Evolutionary conservation across 768 basidiomycete genomes (phyloP).

Genomic region (Boletus edulis): DNA sequence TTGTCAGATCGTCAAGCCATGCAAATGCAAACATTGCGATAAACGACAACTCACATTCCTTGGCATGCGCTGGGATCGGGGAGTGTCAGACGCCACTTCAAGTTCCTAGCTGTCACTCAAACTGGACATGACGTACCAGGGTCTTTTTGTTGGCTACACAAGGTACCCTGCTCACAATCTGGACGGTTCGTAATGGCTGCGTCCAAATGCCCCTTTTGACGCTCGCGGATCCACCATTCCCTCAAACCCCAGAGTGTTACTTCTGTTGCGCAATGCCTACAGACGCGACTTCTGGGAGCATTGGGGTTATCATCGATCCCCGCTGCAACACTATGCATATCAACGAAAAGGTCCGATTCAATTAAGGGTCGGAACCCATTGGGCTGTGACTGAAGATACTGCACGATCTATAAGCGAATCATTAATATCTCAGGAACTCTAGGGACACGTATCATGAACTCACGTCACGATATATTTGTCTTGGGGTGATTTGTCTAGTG

Average conservation of each 20-base stretch:
- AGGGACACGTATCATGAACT: constrained; percentile 10
- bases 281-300: constrained; percentile 60
- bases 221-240: constrained; percentile 83
- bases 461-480: constrained; percentile 77
- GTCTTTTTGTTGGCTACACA: constrained; percentile 62
- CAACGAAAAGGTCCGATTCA: constrained; percentile 68
- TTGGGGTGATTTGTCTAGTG: constrained; percentile 57
- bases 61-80: constrained; percentile 56
- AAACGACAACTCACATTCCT: constrained; percentile 57
- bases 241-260: constrained; percentile 72
- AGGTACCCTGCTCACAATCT: constrained; percentile 65
- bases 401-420: constrained; percentile 50
- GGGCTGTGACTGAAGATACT: constrained; percentile 58
- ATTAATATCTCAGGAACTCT: constrained; percentile 1
- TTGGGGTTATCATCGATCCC: constrained; percentile 55
- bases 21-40: neutral
- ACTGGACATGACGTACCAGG: constrained; percentile 44
- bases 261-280: constrained; percentile 72
- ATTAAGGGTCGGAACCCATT: constrained; percentile 63
- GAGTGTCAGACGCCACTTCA: constrained; percentile 8
- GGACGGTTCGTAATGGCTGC: constrained; percentile 53
- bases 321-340: constrained; percentile 58
- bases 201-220: constrained; percentile 65
- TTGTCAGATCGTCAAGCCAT: neutral
- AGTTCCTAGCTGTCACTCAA: neutral